Evolutionary conservation across 176 grass and related monocot species (phyloP).

Genomic region (Stipa capillata): DNA sequence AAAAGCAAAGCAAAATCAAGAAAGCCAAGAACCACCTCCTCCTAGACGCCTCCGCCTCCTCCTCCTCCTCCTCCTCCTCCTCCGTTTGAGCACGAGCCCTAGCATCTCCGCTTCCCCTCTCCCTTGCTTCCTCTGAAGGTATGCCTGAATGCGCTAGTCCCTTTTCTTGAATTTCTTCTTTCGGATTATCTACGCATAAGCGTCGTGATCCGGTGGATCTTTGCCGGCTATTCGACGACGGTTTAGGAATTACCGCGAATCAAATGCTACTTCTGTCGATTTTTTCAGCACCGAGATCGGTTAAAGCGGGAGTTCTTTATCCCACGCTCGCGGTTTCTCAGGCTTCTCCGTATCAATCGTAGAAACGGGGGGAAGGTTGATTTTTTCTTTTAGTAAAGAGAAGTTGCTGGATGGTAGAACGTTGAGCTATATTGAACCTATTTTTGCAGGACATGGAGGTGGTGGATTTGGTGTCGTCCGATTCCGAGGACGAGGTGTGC

Average conservation of each 20-base stretch:
- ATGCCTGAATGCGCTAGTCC: neutral
- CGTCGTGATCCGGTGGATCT: neutral
- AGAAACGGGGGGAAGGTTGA: neutral
- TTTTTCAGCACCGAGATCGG: neutral
- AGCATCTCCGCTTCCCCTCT: neutral
- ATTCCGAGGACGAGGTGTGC: slow-evolving; percentile 21
- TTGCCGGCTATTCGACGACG: neutral
- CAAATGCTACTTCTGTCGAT: neutral
- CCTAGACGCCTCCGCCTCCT: neutral
- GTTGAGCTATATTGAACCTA: neutral
- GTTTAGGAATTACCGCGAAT: neutral
- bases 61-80: neutral
- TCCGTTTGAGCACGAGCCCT: neutral
- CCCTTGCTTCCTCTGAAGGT: slow-evolving; percentile 1
- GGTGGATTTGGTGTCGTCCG: slow-evolving; percentile 23
- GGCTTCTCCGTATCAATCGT: neutral
- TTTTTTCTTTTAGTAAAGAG: neutral
- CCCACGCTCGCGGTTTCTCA: neutral
- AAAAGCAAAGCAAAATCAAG: neutral
- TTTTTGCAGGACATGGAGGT: slow-evolving; percentile 37
- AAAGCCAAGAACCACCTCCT: neutral
- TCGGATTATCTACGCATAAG: neutral
- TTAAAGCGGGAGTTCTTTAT: neutral
- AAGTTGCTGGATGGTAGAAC: neutral
- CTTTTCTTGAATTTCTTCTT: neutral